Evolutionary conservation across 176 grass and related monocot genomes (phyloP), one percentile per base, ranked within the genome.

Genomic region (Areca catechu): DNA sequence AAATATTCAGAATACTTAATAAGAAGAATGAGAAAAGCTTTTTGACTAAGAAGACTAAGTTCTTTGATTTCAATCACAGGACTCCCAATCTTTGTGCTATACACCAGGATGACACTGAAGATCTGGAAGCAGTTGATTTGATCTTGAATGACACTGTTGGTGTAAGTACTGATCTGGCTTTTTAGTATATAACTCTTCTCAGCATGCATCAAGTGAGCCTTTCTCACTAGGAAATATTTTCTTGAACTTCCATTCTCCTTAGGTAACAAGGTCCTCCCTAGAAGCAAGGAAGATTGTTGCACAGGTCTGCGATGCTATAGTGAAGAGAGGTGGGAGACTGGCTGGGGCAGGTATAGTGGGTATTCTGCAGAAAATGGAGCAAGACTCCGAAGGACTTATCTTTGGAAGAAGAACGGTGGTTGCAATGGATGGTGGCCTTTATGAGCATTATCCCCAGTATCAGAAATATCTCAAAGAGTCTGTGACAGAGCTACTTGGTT

Each of bases 321-420:
- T 77, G 5, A 83, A 67, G 57, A 62, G 74, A 68, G 80, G 80
- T 0, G 52, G 67, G 7, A 53, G 82, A 48, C 43, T 69, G 51
- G 76, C 72, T 4, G 76, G 82, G 0, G 82, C 76, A 5, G 76
- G 72, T 21, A 64, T 85, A 68, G 76, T 54, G 3, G 67, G 80
- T 15, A 83, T 85, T 71, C 72, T 85, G 65, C 76, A 72, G 52
- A 85, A 85, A 58, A 58, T 85, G 53, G 72, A 79, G 72, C 27
- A 62, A 4, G 68, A 85, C 15, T 72, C 72, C 5, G 23, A 20
- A 49, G 80, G 69, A 7, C 49, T 27, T 3, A 27, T 76, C 1
- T 64, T 76, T 6, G 48, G 67, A 25, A 70, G 27, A 59, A 68
- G 76, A 24, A 76, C 67, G 0, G 67, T 54, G 16, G 72, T 85